phyloP scores from a whole-genome alignment of 2,329 filamentous ascomycete genomes.

The Bipolaris cookei region DNA sequence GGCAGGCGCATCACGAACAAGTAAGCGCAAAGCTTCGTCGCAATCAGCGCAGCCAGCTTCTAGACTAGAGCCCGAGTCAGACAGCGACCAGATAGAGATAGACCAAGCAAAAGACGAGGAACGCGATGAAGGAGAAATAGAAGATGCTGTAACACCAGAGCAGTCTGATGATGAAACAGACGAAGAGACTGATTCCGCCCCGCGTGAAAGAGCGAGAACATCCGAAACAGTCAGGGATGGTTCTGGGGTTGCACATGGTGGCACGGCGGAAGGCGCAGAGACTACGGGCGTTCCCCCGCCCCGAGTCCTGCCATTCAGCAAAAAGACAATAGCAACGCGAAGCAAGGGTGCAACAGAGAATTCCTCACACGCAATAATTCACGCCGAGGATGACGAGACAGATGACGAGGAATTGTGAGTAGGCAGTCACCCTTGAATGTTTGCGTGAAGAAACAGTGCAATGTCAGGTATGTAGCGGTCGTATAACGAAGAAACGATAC shows the following conservation, averaged over 20 bases:
- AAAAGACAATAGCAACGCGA: constrained; percentile 22
- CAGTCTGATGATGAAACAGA: constrained; percentile 48
- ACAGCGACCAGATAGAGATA: constrained; percentile 45
- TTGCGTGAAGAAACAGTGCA: not conserved
- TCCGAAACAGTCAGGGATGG: constrained; percentile 28
- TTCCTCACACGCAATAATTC: constrained; percentile 9
- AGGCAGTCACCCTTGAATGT: not conserved
- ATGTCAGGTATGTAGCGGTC: not conserved
- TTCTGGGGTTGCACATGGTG: constrained; percentile 23
- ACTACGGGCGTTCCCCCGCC: constrained; percentile 39
- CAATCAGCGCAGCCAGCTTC: constrained; percentile 31
- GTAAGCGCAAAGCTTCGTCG: constrained; percentile 45
- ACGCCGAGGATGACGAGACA: constrained; percentile 39
- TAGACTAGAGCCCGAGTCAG: constrained; percentile 25
- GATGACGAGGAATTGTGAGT: constrained; percentile 47
- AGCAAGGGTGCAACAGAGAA: constrained; percentile 24
- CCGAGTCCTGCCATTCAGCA: constrained; percentile 46
- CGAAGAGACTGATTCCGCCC: constrained; percentile 35
- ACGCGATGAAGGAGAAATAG: constrained; percentile 31
- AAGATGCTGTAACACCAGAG: constrained; percentile 42
- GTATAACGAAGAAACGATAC: not conserved
- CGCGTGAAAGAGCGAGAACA: constrained; percentile 16
- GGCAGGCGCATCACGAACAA: constrained; percentile 42
- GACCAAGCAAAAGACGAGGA: constrained; percentile 38
- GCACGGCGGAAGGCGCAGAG: constrained; percentile 20